Evolutionary conservation across 2,329 filamentous ascomycete species (phyloP), one percentile per base, ranked within the genome.

Genomic region (Aspergillus tamarii): DNA sequence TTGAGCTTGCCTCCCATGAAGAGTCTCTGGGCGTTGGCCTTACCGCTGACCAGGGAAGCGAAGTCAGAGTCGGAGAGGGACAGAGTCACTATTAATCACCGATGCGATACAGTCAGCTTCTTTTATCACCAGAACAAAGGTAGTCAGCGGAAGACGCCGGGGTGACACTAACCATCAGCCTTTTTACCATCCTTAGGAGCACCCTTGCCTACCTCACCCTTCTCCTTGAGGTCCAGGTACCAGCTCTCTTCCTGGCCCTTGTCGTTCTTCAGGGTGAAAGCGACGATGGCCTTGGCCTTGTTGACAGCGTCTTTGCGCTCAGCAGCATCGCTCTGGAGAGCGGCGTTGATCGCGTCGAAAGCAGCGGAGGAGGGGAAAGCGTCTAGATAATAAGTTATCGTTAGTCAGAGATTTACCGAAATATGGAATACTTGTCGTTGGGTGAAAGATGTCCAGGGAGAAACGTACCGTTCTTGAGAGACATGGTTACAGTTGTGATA

Each of bases 1-100:
- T 98, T 99, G 76, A 99, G 85, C 86, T 97, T 97, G 74, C 95
- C 95, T n/a, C 88, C 88, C 94, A 99, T 98, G 83, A 98, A 97
- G 68, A 99, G 84, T 72, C 90, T 89, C 85, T 99, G 95, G 62
- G 95, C 93, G 77, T 97, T 97, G 73, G 92, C 93, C 84, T 96
- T 93, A 77, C 95, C 95, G 43, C 84, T 75, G 60, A 96, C 89
- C 69, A 99, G 87, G 77, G 91, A 89, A 69, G 83, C 88, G 76
- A 99, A 99, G 81, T 98, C 93, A 63, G 88, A 87, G 67, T 99
- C 95, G 64, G 89, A 91, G 70, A 98, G 87, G 6, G 85, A 80
- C 53, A 98, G 87, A n/a, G 92, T 96, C 64, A 98, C 94, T 95
- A 64, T 60, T 57, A 4, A 60, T 56, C 12, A 34, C 26, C 30